phyloP scores from a whole-genome alignment of 2,329 filamentous ascomycete species.

The Chrysosporium queenslandicum region DNA sequence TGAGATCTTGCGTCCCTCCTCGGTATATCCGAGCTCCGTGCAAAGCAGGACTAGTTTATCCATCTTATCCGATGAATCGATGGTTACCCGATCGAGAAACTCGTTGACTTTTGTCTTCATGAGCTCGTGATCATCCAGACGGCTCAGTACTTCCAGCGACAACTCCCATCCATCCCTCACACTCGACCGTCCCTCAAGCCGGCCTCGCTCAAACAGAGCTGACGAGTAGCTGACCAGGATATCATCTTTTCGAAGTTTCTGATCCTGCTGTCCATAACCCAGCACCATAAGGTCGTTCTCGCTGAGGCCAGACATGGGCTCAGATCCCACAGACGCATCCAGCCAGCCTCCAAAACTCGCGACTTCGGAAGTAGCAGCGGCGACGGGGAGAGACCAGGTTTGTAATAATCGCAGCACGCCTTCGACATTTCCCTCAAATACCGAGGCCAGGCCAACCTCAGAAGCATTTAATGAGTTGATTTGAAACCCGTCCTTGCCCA shows the following conservation, averaged over 20 bases:
- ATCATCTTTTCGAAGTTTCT: constrained; percentile 64
- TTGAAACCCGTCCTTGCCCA: constrained; percentile 55
- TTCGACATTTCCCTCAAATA: constrained; percentile 73
- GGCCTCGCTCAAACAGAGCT: constrained; percentile 40
- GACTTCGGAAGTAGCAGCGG: constrained; percentile 70
- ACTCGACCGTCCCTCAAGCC: constrained; percentile 28
- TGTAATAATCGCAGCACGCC: constrained; percentile 64
- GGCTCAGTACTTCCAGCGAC: constrained; percentile 69
- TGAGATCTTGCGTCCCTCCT: constrained; percentile 69
- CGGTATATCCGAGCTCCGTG: constrained; percentile 64
- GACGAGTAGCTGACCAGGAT: constrained; percentile 68
- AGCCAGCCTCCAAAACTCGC: constrained; percentile 79
- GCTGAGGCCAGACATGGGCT: constrained; percentile 59
- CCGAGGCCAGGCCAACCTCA: constrained; percentile 70
- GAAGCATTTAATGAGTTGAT: constrained; percentile 66
- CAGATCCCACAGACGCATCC: constrained; percentile 47
- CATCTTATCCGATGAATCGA: constrained; percentile 60
- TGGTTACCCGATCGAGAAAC: constrained; percentile 61
- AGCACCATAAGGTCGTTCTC: constrained; percentile 78
- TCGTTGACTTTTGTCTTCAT: constrained; percentile 65
- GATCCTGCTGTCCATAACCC: constrained; percentile 54
- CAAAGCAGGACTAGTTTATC: constrained; percentile 74
- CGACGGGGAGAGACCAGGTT: constrained; percentile 69
- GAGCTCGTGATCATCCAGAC: constrained; percentile 62
- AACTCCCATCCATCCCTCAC: constrained; percentile 75